These are phyloP conservation scores for Solanum arcanum DNA, from an alignment of 257 asterid species.

Conservation along the genomic window DNA sequence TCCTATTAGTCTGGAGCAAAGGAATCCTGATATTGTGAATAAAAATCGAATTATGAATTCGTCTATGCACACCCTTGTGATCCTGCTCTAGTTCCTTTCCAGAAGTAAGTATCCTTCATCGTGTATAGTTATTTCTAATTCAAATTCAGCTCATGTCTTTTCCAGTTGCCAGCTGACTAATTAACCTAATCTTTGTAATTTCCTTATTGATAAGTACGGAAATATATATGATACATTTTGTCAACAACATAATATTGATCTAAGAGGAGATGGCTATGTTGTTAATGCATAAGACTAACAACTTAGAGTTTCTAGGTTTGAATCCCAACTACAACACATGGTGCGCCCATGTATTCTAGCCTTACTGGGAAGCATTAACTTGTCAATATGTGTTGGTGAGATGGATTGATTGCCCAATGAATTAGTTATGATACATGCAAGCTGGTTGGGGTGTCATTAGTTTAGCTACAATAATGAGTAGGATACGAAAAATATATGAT, in stretches of 20 bases:
- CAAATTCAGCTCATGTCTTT: neutral
- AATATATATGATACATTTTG: neutral
- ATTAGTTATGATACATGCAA: neutral
- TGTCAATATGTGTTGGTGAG: neutral
- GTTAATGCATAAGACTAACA: neutral
- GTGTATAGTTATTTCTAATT: neutral
- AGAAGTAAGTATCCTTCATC: neutral
- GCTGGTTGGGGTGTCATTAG: neutral
- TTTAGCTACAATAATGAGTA: neutral
- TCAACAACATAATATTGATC: too few relatives aligned
- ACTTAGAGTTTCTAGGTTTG: neutral
- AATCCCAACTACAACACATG: neutral
- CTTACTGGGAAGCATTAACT: neutral
- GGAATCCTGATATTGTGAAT: neutral
- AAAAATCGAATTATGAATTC: neutral
- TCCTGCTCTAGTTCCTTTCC: neutral
- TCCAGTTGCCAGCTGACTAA: neutral
- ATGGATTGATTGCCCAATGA: neutral
- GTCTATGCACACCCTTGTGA: neutral
- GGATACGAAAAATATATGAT: neutral
- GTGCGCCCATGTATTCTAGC: neutral
- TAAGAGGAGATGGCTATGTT: neutral
- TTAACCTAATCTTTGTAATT: neutral
- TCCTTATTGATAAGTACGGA: neutral
- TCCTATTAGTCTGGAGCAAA: neutral